These are phyloP conservation scores for Ustilago lituana DNA, from an alignment of 1,284 basidiomycete genomes.

Conservation along the genomic window DNA sequence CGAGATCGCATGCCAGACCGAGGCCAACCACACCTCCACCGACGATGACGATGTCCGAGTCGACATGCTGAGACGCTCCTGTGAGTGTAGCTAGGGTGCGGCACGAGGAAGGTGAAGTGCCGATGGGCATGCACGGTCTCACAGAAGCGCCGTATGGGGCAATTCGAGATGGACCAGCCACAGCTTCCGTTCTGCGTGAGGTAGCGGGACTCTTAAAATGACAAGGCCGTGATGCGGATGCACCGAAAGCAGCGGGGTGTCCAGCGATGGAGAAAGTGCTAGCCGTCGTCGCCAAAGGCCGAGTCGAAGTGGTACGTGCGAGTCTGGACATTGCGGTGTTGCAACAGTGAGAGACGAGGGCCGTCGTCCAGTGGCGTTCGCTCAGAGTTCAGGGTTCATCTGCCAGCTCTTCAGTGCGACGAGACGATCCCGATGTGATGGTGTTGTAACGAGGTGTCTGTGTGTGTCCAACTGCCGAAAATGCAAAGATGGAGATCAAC, in stretches of 20 bases:
- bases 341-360: too few species aligned
- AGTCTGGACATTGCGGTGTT: conserved; percentile 17
- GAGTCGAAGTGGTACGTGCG: conserved; percentile 12
- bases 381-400: too few species aligned
- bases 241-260: not conserved
- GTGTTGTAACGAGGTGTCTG: too few species aligned
- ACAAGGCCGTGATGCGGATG: not conserved
- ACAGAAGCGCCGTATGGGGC: too few species aligned
- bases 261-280: not conserved
- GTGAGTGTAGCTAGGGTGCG: conserved; percentile 16
- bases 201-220: not conserved
- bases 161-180: conserved; percentile 12
- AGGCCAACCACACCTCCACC: conserved; percentile 65
- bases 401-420: too few species aligned
- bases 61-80: not conserved
- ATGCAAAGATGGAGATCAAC: too few species aligned
- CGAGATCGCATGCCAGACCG: conserved; percentile 52
- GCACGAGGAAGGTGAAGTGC: not conserved
- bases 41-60: conserved; percentile 61
- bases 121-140: not conserved
- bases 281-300: conserved; percentile 8
- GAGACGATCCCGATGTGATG: too few species aligned
- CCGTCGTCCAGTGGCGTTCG: too few species aligned
- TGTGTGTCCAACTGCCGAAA: too few species aligned
- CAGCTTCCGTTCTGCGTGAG: not conserved